Conservation (phyloP, 352 stramenopile species). For the Blastocystis sp. region DNA sequence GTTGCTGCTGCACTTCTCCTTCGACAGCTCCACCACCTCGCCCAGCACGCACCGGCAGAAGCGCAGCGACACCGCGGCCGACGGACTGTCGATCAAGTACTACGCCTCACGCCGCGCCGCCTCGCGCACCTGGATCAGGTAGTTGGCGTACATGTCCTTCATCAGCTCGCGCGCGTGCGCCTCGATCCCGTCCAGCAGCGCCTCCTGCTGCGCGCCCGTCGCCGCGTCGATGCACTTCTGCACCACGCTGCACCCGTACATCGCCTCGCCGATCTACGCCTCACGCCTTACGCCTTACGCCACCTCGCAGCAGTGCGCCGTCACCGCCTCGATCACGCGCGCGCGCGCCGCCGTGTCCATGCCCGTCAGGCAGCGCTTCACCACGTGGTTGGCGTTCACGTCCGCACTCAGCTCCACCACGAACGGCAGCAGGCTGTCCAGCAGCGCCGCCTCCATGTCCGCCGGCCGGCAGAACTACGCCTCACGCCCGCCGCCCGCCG, state of each 20-base stretch:
- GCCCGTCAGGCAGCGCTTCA: constrained; percentile 83
- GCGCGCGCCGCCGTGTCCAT: too few species aligned
- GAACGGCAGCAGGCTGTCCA: constrained; percentile 84
- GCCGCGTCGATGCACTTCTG: constrained; percentile 87
- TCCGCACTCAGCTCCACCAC: constrained; percentile 90
- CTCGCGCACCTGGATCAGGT: constrained; percentile 76
- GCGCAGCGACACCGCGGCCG: constrained; percentile 15
- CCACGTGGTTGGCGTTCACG: constrained; percentile 94
- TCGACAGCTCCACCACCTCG: constrained; percentile 88
- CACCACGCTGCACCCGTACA: constrained; percentile 91
- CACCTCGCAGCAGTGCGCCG: constrained; percentile 81
- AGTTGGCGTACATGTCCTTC: constrained; percentile 85
- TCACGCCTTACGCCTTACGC: not conserved
- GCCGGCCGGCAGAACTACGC: constrained; percentile 78
- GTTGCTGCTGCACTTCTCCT: constrained; percentile 97
- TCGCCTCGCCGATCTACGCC: constrained; percentile 86
- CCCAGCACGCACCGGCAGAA: constrained; percentile 74
- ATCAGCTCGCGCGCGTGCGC: constrained; percentile 91
- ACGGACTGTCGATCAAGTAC: constrained; percentile 76
- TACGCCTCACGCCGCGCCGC: too few species aligned
- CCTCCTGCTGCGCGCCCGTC: constrained; percentile 80
- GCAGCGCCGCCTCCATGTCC: constrained; percentile 82
- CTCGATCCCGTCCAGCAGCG: constrained; percentile 88
- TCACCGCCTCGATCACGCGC: constrained; percentile 82
- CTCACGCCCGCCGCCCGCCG: not conserved